Percentiles rank a stretch among this genome's conserved stretches.
These are phyloP conservation scores for Cyclotella baltica DNA, from an alignment of 108 stramenopile genomes.

Conservation along the genomic window DNA sequence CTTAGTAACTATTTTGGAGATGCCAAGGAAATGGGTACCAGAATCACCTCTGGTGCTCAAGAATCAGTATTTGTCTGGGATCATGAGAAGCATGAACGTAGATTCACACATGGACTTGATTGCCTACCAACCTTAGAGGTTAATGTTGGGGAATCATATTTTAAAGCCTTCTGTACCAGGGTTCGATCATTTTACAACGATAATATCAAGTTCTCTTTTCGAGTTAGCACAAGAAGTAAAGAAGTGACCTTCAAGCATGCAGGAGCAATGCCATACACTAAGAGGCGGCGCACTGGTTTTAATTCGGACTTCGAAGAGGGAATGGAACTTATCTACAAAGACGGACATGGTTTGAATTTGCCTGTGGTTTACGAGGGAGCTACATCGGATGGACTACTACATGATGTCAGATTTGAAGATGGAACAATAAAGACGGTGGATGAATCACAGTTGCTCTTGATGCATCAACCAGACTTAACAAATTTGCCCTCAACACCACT, in stretches of 20 bases:
- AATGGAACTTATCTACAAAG: conserved; percentile 6
- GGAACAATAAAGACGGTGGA: neutral
- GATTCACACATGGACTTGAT: neutral
- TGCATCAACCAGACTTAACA: conserved; percentile 24
- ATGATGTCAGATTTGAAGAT: neutral
- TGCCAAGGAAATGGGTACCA: neutral
- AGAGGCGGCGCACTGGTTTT: neutral
- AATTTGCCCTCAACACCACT: conserved; percentile 6
- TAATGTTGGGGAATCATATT: neutral
- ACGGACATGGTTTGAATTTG: conserved; percentile 1
- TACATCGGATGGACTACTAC: neutral
- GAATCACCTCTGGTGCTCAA: neutral
- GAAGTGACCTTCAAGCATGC: neutral
- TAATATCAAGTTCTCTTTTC: neutral
- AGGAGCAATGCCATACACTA: neutral
- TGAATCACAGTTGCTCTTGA: neutral
- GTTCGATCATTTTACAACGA: neutral
- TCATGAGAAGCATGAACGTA: no score
- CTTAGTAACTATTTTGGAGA: neutral
- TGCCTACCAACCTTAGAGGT: neutral
- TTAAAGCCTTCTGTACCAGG: neutral
- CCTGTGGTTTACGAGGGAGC: conserved; percentile 1
- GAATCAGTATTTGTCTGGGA: neutral
- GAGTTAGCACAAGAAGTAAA: no score
- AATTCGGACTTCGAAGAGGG: conserved; percentile 6